Percentiles rank a stretch among this genome's conserved stretches.
Evolutionary conservation across 805 yeast species (phyloP).

Genomic region (Saturnispora sanitii): DNA sequence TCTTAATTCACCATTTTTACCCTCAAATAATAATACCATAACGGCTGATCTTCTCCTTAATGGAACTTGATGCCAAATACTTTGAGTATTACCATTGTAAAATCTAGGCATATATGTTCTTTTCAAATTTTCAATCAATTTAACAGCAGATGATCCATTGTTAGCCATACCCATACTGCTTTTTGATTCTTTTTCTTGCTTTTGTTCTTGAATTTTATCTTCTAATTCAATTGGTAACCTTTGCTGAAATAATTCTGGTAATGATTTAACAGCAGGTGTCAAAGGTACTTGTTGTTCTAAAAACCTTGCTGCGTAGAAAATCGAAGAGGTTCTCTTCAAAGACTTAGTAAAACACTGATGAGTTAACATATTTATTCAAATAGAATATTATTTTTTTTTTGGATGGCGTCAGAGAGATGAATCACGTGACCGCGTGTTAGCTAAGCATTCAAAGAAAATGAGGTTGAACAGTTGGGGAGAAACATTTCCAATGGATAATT

Average conservation of each 20-base stretch:
- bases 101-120: conserved; percentile 25
- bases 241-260: background rate
- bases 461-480: background rate
- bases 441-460: background rate
- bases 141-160: background rate
- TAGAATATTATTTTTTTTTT: background rate
- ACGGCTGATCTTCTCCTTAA: conserved; percentile 67
- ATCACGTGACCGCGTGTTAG: background rate
- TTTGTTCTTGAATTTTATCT: no score
- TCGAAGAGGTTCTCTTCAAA: background rate
- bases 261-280: background rate
- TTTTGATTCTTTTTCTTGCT: conserved; percentile 7
- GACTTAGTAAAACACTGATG: background rate
- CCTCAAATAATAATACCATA: conserved; percentile 61
- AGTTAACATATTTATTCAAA: conserved; percentile 1
- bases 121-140: conserved; percentile 6
- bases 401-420: background rate
- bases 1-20: conserved; percentile 62
- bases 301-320: conserved; percentile 1
- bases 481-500: background rate
- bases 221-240: conserved; percentile 2
- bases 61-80: conserved; percentile 62
- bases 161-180: conserved; percentile 25
- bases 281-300: background rate
- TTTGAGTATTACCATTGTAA: conserved; percentile 24